Percentiles rank a stretch among this genome's conserved stretches.
Evolutionary conservation across 208 protist genomes (phyloP).

Genomic region (Trypanosoma melophagium): DNA sequence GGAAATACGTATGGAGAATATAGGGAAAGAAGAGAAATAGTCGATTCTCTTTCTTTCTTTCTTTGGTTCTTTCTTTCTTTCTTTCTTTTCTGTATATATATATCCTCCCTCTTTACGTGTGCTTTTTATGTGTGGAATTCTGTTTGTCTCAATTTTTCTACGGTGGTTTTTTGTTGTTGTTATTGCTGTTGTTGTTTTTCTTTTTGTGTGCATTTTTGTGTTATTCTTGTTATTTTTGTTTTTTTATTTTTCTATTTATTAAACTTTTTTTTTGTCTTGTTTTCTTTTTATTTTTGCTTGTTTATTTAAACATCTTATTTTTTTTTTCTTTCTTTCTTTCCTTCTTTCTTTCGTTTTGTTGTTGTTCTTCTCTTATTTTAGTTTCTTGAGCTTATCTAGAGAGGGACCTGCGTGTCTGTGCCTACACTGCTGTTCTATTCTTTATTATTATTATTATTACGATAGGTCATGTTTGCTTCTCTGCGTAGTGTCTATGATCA

Average conservation of each 20-base stretch:
- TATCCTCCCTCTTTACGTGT: background rate
- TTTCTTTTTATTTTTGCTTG: constrained; percentile 7
- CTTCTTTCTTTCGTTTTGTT: constrained; percentile 20
- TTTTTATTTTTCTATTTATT: too few relatives aligned
- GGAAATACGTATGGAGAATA: too few relatives aligned
- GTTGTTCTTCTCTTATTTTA: too few relatives aligned
- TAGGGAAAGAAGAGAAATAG: background rate
- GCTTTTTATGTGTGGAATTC: too few relatives aligned
- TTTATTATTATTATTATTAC: too few relatives aligned
- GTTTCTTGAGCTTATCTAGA: too few relatives aligned
- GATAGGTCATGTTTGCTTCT: constrained; percentile 35
- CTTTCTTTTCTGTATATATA: constrained; percentile 8
- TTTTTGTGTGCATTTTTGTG: background rate
- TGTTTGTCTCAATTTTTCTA: too few relatives aligned
- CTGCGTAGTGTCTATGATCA: constrained; percentile 34
- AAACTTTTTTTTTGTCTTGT: too few relatives aligned
- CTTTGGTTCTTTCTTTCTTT: too few relatives aligned
- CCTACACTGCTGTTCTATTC: too few relatives aligned
- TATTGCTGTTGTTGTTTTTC: constrained; percentile 2
- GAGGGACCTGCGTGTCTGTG: too few relatives aligned
- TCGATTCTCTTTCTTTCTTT: background rate
- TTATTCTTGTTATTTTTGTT: background rate
- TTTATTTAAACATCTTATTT: background rate
- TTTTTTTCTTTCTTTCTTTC: constrained; percentile 15
- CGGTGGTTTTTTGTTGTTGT: too few relatives aligned